A percentile compares a stretch with the other conserved stretches of the same genome.
phyloP scores from a whole-genome alignment of 2,329 filamentous ascomycete genomes.

The Aureobasidium uvarum region DNA sequence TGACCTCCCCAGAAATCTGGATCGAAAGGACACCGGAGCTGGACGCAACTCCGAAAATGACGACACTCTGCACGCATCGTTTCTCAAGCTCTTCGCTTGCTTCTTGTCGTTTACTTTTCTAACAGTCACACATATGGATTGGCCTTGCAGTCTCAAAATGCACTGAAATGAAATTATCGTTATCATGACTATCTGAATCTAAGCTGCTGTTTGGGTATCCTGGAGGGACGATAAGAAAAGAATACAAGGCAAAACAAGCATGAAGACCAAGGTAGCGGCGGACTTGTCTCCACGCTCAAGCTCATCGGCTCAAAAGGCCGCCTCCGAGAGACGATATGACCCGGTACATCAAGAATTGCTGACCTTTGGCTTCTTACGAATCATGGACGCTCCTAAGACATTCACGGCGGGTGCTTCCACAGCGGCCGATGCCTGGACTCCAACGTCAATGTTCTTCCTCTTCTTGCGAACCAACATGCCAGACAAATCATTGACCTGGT shows the following conservation, averaged over 20 bases:
- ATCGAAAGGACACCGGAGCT: not conserved
- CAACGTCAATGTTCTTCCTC: constrained; percentile 42
- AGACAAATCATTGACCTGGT: constrained; percentile 35
- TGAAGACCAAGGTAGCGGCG: not conserved
- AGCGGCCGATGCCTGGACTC: constrained; percentile 7
- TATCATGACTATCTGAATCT: not conserved
- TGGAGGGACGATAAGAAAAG: not conserved
- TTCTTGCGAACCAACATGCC: constrained; percentile 51
- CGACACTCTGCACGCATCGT: not conserved
- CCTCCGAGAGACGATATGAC: not conserved
- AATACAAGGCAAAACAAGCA: not conserved
- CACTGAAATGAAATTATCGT: not conserved
- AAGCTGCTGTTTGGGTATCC: not conserved
- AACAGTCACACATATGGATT: not conserved
- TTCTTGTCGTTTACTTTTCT: not conserved
- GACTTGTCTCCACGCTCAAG: not conserved
- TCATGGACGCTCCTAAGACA: constrained; percentile 51
- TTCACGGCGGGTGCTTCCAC: constrained; percentile 42
- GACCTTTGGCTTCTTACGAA: constrained; percentile 59
- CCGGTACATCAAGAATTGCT: not conserved
- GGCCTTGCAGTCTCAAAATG: too few species aligned
- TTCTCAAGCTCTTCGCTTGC: not conserved
- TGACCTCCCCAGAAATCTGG: not conserved
- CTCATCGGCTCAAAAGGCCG: not conserved
- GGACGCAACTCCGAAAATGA: not conserved